Percentiles rank a stretch among this genome's conserved stretches.
Conservation (phyloP, 2,329 filamentous ascomycete species). For the Fusarium xyrophilum region DNA sequence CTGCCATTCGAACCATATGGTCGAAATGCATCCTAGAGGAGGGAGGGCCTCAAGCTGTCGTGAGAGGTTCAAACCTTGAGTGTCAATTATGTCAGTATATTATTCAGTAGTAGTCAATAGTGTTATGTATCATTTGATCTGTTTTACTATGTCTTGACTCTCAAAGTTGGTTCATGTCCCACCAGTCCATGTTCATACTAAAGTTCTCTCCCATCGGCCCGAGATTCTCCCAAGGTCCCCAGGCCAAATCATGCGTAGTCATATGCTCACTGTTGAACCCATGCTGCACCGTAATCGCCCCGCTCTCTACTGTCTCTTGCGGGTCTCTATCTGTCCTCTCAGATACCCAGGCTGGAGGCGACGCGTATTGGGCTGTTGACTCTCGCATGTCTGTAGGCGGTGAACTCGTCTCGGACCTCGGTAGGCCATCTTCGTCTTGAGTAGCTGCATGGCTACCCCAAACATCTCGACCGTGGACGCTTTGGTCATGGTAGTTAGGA, state of each 20-base stretch:
- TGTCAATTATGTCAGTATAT: background rate
- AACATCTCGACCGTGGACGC: background rate
- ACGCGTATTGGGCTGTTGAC: conserved; percentile 29
- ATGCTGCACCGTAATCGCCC: accelerated
- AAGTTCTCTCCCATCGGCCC: conserved; percentile 1
- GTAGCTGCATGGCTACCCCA: background rate
- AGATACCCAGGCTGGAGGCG: conserved; percentile 18
- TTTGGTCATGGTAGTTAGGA: conserved; percentile 5
- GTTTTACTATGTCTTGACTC: accelerated
- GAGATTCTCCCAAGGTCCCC: conserved; percentile 32
- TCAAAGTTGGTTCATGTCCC: conserved; percentile 23
- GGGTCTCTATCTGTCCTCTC: background rate
- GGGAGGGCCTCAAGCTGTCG: accelerated
- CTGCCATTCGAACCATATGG: conserved; percentile 73
- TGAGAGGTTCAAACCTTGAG: accelerated
- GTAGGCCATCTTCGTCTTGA: background rate
- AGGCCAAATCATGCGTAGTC: conserved; percentile 4
- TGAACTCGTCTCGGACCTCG: background rate
- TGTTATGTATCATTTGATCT: accelerated
- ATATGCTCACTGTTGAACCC: background rate
- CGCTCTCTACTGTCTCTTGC: background rate
- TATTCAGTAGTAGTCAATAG: accelerated
- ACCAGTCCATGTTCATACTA: conserved; percentile 18
- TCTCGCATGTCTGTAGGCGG: conserved; percentile 21
- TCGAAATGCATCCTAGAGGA: conserved; percentile 17